Evolutionary conservation across 495 filamentous ascomycete species (phyloP).

Genomic region (Cetradonia linearis): DNA sequence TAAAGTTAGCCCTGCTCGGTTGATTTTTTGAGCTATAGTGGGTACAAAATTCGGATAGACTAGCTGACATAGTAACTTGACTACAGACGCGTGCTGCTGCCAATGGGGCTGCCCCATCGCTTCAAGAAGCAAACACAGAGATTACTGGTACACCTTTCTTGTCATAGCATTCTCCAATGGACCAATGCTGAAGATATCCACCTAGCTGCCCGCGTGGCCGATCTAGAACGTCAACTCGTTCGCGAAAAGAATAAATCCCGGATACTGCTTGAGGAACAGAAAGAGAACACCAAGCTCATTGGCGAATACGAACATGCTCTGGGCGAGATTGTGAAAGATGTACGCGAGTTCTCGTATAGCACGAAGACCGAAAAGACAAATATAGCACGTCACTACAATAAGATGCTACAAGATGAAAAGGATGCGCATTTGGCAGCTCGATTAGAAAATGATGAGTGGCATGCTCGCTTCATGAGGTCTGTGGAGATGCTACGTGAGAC

Average conservation of each 20-base stretch:
- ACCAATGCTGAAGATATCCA: not conserved
- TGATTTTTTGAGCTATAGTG: not conserved
- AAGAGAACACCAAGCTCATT: conserved; percentile 44
- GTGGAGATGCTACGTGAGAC: conserved; percentile 45
- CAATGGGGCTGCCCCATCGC: conserved; percentile 35
- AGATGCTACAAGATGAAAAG: conserved; percentile 47
- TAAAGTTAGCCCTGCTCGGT: conserved; percentile 6
- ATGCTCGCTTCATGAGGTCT: conserved; percentile 44
- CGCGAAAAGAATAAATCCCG: conserved; percentile 40
- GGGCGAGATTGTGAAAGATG: conserved; percentile 48
- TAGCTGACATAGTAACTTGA: not conserved
- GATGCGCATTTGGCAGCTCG: conserved; percentile 47
- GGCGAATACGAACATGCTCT: conserved; percentile 48
- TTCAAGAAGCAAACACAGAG: conserved; percentile 42
- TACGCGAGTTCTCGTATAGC: conserved; percentile 51
- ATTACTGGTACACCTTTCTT: conserved; percentile 31
- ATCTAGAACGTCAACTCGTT: conserved; percentile 43
- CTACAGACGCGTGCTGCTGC: conserved; percentile 34
- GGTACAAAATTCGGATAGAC: conserved; percentile 1
- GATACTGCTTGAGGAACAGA: conserved; percentile 40
- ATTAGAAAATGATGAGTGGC: conserved; percentile 56
- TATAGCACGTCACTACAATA: conserved; percentile 51
- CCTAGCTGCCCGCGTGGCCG: conserved; percentile 39
- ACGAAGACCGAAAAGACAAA: conserved; percentile 49
- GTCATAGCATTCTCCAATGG: not conserved